Evolutionary conservation across 352 stramenopile genomes (phyloP), one percentile per base, ranked within the genome.

Genomic region (Phytophthora foliorum): DNA sequence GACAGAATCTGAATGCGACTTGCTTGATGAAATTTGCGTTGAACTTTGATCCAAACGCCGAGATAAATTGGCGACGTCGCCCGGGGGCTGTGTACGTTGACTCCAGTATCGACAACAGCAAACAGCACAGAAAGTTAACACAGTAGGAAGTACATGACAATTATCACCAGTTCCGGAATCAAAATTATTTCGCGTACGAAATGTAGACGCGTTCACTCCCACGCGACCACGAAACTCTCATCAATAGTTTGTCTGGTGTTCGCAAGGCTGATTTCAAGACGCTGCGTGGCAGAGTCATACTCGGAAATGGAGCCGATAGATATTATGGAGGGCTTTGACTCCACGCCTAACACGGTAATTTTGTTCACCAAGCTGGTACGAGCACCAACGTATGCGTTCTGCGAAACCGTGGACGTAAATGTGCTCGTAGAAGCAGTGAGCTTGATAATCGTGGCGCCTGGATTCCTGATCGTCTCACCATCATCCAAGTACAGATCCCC

Each of bases 11-110:
- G 72, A 94, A 92, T 67, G 75, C 74, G 6, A 70, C 66, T 22
- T 82, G 81, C 8, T 63, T 94, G 36, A 88, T 94, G 80, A 94
- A 94, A 73, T 91, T 91, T 63, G 77, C 80, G 13, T 72, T 91
- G 36, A 94, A 94, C 49, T 94, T 83, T 51, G 84, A 90, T 57
- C 66, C 72, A 27, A 80, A 88, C 27, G 81, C 86, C 1, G 78
- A 90, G 49, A 58, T 90, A 24, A 82, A 88, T 36, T 83, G 78
- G 77, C 69, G 70, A 9, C 69, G 69, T 27, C 56, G 57, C 19
- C 63, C 66, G 4, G 66, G 45, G 11, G 59, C 38, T 21, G 66
- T 61, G 16, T 69, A 45, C 34, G 27, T 42, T 8, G 45, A 56
- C 24, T 9, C n/a, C 13, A 24, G 16, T 55, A 50, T 10, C 6